Evolutionary conservation across 441 rosid genomes (phyloP).

Genomic region (Brassica hybrid): DNA sequence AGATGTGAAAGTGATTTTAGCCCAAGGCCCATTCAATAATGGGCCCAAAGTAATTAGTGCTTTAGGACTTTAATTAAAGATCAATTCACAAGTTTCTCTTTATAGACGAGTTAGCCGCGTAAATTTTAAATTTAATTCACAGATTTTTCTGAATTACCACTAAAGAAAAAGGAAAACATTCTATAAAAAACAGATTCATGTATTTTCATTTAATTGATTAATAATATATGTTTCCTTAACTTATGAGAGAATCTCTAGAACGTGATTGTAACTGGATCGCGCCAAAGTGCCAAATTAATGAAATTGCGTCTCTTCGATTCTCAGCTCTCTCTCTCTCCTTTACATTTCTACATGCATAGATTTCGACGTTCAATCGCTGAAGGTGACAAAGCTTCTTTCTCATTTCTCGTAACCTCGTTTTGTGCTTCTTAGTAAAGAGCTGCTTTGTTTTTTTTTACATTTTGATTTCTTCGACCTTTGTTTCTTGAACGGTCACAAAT

Average conservation of each 20-base stretch:
- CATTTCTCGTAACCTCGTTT: too few species aligned
- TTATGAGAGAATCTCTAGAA: not conserved
- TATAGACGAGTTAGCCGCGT: not conserved
- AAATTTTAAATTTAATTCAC: not conserved
- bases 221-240: not conserved
- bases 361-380: conserved; percentile 6
- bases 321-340: not conserved
- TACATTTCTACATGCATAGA: conserved; percentile 5
- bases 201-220: not conserved
- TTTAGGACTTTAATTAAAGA: not conserved
- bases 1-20: not conserved
- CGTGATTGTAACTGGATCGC: not conserved
- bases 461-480: not conserved
- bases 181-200: not conserved
- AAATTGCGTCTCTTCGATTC: not conserved
- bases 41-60: not conserved
- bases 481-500: not conserved
- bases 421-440: too few species aligned
- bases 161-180: not conserved
- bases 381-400: not conserved
- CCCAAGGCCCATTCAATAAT: not conserved
- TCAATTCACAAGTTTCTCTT: not conserved
- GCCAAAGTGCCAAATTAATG: not conserved
- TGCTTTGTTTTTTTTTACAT: not conserved
- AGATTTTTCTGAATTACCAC: not conserved